phyloP scores from a whole-genome alignment of 73 alveolate species.

The Uronychia setigera region DNA sequence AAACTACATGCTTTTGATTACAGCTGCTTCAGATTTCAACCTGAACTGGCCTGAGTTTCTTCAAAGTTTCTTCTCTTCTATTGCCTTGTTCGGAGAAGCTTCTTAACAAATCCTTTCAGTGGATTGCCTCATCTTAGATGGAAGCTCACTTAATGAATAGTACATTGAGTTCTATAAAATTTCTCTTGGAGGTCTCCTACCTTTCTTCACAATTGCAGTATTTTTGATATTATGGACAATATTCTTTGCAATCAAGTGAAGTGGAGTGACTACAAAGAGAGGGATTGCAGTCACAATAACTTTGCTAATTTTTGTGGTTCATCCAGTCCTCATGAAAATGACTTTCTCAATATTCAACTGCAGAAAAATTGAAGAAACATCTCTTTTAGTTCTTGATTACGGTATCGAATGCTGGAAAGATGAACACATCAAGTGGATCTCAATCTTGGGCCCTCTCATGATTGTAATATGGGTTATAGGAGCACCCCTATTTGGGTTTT shows the following conservation, averaged over 20 bases:
- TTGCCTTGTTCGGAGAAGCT: neutral
- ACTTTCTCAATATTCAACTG: conserved; percentile 52
- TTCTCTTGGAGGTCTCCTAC: neutral
- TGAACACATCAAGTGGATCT: conserved; percentile 27
- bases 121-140: neutral
- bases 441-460: conserved; percentile 38
- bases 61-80: neutral
- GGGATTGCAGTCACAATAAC: conserved; percentile 3
- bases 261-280: neutral
- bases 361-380: conserved; percentile 43
- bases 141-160: neutral
- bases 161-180: neutral
- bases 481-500: conserved; percentile 41
- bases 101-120: neutral
- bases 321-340: conserved; percentile 46
- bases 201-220: neutral
- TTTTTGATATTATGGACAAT: neutral
- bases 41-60: neutral
- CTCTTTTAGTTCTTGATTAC: conserved; percentile 26
- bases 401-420: conserved; percentile 40
- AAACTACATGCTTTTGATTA: neutral
- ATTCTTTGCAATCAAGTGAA: neutral
- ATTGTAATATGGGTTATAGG: conserved; percentile 65
- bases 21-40: conserved; percentile 9
- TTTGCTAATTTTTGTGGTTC: conserved; percentile 51